Percentiles rank a stretch among this genome's conserved stretches.
Evolutionary conservation across 441 rosid species (phyloP).

Genomic region (Euphorbia corollata): DNA sequence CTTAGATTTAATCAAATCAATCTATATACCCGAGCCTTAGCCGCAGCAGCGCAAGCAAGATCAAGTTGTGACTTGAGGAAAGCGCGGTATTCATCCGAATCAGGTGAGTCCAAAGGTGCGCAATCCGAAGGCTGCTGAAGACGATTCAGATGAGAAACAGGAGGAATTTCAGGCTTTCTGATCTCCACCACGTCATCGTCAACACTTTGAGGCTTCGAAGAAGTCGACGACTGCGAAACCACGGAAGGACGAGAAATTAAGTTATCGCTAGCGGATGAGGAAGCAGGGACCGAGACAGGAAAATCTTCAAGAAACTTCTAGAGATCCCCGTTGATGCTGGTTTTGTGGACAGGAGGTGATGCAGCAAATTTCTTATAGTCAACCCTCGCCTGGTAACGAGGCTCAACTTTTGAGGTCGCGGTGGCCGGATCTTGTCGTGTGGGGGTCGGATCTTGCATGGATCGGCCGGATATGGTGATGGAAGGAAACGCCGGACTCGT

Average conservation of each 20-base stretch:
- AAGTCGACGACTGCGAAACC: conserved; percentile 22
- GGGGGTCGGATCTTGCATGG: too few relatives aligned
- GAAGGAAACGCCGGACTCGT: too few relatives aligned
- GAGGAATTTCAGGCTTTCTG: conserved; percentile 19
- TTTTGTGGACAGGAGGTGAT: too few relatives aligned
- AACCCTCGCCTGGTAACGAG: too few relatives aligned
- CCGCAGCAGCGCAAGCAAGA: conserved; percentile 64
- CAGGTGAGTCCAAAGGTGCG: conserved; percentile 25
- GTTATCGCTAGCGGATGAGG: conserved; percentile 35
- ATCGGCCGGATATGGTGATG: too few relatives aligned
- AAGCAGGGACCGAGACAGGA: conserved; percentile 30
- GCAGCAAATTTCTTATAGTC: too few relatives aligned
- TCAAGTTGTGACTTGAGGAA: conserved; percentile 61
- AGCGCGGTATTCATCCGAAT: conserved; percentile 41
- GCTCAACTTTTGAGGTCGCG: too few relatives aligned
- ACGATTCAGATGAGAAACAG: neutral
- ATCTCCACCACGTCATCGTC: conserved; percentile 36
- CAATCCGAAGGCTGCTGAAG: conserved; percentile 26
- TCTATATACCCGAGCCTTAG: conserved; percentile 41
- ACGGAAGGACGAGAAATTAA: conserved; percentile 29
- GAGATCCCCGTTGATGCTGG: too few relatives aligned
- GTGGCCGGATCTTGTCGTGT: too few relatives aligned
- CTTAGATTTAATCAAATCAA: neutral
- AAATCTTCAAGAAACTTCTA: conserved; percentile 56
- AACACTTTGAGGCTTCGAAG: conserved; percentile 30